phyloP scores from a whole-genome alignment of 139 green algal genomes.

The Penium margaritaceum region DNA sequence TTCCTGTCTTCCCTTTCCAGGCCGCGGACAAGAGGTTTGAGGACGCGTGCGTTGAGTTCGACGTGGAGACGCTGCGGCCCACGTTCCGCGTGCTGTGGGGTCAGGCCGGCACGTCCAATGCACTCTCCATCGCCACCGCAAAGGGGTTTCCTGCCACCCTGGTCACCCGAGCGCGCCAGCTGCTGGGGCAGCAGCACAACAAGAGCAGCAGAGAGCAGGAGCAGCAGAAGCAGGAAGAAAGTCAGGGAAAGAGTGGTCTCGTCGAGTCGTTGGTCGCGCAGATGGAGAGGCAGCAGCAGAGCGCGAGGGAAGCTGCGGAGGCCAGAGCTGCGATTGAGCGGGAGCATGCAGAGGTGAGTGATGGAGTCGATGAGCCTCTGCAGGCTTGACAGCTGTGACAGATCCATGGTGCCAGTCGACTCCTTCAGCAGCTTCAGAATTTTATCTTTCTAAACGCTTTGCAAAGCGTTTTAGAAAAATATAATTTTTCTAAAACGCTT shows the following conservation, averaged over 20 bases:
- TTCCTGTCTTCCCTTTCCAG: no score
- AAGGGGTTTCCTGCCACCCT: slow-evolving; percentile 14
- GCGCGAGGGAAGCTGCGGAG: slow-evolving; percentile 1
- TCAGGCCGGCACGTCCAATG: slow-evolving; percentile 24
- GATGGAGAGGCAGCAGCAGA: slow-evolving; percentile 2
- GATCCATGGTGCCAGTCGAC: not conserved
- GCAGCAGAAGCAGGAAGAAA: slow-evolving; percentile 1
- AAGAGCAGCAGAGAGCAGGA: no score
- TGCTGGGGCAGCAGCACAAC: no score
- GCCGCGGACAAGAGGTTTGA: slow-evolving; percentile 24
- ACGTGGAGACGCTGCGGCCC: slow-evolving; percentile 36
- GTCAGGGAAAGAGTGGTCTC: slow-evolving; percentile 8
- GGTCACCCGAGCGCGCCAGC: slow-evolving; percentile 4
- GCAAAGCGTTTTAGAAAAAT: no score
- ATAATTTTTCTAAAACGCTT: no score
- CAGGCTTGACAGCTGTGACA: not conserved
- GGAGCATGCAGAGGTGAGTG: not conserved
- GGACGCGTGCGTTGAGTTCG: slow-evolving; percentile 53
- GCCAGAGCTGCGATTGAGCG: not conserved
- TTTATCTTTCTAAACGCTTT: no score
- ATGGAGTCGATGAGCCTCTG: not conserved
- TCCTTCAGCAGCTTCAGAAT: no score
- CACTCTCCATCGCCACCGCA: slow-evolving; percentile 12
- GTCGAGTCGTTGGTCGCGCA: slow-evolving; percentile 22
- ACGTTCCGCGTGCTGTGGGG: slow-evolving; percentile 56